Conservation (phyloP, 192 early-diverging fungal genomes). For the Podila epigama region DNA sequence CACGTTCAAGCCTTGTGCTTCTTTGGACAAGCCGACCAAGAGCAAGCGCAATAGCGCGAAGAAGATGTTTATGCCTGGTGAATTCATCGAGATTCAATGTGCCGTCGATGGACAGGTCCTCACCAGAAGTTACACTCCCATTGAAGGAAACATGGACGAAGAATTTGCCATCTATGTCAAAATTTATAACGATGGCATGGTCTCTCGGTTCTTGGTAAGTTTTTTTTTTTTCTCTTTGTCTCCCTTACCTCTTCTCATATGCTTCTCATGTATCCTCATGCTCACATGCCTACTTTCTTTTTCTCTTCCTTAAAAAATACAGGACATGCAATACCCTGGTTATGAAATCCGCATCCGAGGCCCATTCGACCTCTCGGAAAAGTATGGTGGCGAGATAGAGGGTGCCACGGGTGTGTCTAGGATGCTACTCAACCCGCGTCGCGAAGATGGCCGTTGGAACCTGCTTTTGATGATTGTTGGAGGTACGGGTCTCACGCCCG, state of each 20-base stretch:
- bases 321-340: conserved; percentile 10
- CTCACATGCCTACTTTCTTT: background rate
- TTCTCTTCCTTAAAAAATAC: background rate
- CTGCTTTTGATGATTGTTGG: conserved; percentile 19
- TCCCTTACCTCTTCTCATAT: background rate
- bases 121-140: conserved; percentile 7
- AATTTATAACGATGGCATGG: conserved; percentile 16
- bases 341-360: conserved; percentile 18
- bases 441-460: conserved; percentile 14
- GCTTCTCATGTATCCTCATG: too few species aligned
- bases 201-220: conserved; percentile 16
- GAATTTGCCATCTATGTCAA: conserved; percentile 17
- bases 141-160: conserved; percentile 1
- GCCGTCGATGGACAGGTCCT: conserved; percentile 11
- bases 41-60: background rate
- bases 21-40: background rate
- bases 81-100: conserved; percentile 17
- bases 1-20: conserved; percentile 2
- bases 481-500: conserved; percentile 20
- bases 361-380: conserved; percentile 9
- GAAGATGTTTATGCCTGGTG: conserved; percentile 14
- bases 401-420: background rate
- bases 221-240: background rate
- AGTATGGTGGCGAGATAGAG: background rate
- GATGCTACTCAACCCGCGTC: conserved; percentile 5